Evolutionary conservation across 331 rosid species (phyloP).

Genomic region (Malus hybrid): DNA sequence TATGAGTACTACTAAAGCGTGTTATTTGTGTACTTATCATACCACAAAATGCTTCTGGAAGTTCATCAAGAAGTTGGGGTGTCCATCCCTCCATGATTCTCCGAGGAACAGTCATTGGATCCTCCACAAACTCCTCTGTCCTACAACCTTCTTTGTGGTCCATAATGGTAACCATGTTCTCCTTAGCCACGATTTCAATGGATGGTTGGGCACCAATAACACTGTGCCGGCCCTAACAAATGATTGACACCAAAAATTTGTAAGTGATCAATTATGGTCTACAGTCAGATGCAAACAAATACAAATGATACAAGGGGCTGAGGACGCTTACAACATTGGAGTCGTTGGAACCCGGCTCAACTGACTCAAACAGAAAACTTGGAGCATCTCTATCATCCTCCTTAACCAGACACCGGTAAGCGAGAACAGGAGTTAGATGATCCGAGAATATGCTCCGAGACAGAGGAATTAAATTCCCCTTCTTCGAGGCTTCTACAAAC

Average conservation of each 20-base stretch:
- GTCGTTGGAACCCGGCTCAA: constrained; percentile 53
- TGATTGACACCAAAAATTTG: not conserved
- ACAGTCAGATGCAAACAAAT: not conserved
- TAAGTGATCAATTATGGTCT: not conserved
- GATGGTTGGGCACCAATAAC: constrained; percentile 72
- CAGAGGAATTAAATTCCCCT: constrained; percentile 75
- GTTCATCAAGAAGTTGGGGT: constrained; percentile 54
- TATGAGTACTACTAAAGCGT: not conserved
- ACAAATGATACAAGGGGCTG: not conserved
- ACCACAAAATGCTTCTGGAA: constrained; percentile 98
- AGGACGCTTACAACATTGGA: constrained; percentile 47
- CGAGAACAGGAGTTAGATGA: constrained; percentile 84
- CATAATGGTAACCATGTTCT: constrained; percentile 69
- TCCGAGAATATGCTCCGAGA: constrained; percentile 63
- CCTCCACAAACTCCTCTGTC: constrained; percentile 62
- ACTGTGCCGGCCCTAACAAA: constrained; percentile 75
- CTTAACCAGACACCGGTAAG: constrained; percentile 75
- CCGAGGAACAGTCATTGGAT: constrained; percentile 72
- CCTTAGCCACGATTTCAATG: constrained; percentile 83
- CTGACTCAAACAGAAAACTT: constrained; percentile 85
- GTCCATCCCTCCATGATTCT: constrained; percentile 63
- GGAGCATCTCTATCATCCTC: constrained; percentile 89
- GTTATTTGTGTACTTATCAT: constrained; percentile 17
- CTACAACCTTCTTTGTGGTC: constrained; percentile 56
- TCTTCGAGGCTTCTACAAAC: constrained; percentile 58